These are phyloP conservation scores for Rhodomyrtus tomentosa DNA, from an alignment of 345 rosid genomes.

Conservation along the genomic window DNA sequence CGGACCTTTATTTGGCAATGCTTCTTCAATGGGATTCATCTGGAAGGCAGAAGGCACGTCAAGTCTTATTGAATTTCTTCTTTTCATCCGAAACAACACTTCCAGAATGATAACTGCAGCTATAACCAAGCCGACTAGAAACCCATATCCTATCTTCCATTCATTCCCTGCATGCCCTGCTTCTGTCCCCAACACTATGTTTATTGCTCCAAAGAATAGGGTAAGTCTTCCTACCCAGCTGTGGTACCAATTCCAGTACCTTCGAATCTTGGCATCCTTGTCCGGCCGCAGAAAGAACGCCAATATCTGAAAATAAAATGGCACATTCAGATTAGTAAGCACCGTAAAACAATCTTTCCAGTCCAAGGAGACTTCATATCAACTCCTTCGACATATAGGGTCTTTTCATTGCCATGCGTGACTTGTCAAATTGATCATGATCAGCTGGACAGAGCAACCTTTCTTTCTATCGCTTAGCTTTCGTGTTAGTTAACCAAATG, in stretches of 20 bases:
- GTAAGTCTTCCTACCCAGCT: constrained; percentile 72
- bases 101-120: constrained; percentile 48
- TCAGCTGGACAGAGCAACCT: neutral
- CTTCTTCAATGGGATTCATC: constrained; percentile 43
- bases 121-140: constrained; percentile 41
- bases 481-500: neutral
- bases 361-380: neutral
- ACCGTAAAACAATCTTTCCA: neutral
- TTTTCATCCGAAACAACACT: constrained; percentile 27
- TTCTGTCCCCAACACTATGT: constrained; percentile 60
- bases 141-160: constrained; percentile 75
- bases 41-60: constrained; percentile 38
- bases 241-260: constrained; percentile 89
- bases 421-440: neutral
- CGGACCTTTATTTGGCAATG: constrained; percentile 1
- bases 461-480: neutral
- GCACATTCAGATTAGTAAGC: neutral
- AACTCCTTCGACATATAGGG: neutral
- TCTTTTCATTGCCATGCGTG: neutral
- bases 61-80: constrained; percentile 13
- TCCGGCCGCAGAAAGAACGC: constrained; percentile 72
- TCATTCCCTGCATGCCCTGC: constrained; percentile 41
- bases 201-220: constrained; percentile 66
- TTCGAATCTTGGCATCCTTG: constrained; percentile 57
- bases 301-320: constrained; percentile 33